Conservation (phyloP, 148 eudicot species). For the Chenopodium berlandieri region DNA sequence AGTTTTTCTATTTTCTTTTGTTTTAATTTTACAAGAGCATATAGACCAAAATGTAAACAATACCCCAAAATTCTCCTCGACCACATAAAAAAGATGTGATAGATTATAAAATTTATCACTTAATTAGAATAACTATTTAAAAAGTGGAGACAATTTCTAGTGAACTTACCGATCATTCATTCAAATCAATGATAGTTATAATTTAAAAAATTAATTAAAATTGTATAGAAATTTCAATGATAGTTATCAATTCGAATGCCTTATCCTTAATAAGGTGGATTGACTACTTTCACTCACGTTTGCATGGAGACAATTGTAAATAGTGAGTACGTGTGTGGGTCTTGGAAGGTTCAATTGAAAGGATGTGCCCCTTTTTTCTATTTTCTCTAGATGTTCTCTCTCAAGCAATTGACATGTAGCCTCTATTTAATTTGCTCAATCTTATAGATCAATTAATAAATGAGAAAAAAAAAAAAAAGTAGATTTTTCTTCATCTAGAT, state of each 20-base stretch:
- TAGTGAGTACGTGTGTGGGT: background rate
- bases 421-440: no score
- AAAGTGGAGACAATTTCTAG: background rate
- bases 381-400: background rate
- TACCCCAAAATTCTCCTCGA: no score
- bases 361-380: background rate
- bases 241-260: background rate
- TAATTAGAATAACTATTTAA: no score
- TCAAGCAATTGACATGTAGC: background rate
- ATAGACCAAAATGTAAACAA: no score
- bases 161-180: background rate
- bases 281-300: background rate
- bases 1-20: no score
- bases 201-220: no score
- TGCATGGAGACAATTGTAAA: background rate
- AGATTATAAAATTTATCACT: no score
- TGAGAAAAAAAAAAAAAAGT: no score
- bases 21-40: no score
- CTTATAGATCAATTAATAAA: no score
- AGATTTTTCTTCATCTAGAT: background rate
- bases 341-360: background rate
- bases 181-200: background rate
- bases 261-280: conserved; percentile 3
- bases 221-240: background rate
- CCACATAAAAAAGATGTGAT: no score